Base-by-base conservation (phyloP, 768 basidiomycete species). In the Boletus pseudopeckii region DNA sequence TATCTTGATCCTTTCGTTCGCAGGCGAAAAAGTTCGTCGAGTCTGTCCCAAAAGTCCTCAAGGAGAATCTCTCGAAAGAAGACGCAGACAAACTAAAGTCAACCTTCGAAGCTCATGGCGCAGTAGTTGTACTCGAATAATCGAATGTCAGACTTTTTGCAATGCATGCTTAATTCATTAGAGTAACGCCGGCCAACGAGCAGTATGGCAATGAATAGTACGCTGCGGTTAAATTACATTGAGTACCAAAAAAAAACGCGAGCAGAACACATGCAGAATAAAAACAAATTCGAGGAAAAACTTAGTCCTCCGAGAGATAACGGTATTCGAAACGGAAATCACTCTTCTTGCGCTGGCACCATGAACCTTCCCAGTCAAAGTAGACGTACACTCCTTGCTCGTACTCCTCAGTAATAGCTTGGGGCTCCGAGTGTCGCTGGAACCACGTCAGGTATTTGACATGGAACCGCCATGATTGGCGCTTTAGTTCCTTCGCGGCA, bases 1-100 rank as follows among this genome's bases (percentile, higher is more conserved):
- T 26, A 48, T 54, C 24, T 37, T 53, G 18, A 45, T 42, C 38
- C 41, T 45, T 34, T 22, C 17, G 4, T 36, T 49, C 32, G 26
- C 66, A 99, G 97, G 97, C 97, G 24, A 99, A 99, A 83, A 99
- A 97, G 74, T 96, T 98, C 64, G 97, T 98, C 42, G 97, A 99
- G 74, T 92, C 92, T 17, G 72, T 91, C 60, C 97, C 97, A 22
- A 88, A 98, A 74, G 74, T 87, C 5, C 76, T 99, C 64, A 99
- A 98, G 75, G 97, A 98, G 75, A 91, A 91, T 70, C 67, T 97
- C 54, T 79, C 91, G 22, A 99, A 99, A 73, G 97, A 99, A 63
- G 97, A 99, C 37, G 95, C 96, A 3, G 97, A 98, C 72, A 98
- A 98, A 75, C 77, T 99, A 69, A 83, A 95, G 75, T 85, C 85